Evolutionary conservation across 495 filamentous ascomycete species (phyloP), one percentile per base, ranked within the genome.

Genomic region (Aspergillus conjunctus): DNA sequence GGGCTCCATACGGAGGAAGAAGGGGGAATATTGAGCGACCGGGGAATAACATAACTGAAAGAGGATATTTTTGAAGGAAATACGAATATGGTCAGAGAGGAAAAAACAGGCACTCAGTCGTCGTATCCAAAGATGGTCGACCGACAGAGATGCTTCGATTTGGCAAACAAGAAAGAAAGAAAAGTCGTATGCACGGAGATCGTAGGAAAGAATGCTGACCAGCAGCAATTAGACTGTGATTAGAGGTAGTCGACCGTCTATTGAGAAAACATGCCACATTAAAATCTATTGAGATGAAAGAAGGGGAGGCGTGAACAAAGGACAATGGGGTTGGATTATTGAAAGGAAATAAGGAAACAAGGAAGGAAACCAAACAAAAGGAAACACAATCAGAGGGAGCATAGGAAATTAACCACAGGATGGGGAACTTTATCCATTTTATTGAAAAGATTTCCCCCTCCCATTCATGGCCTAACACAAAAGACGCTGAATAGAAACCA

Each of bases 1-100:
- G 76, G 33, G 73, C 73, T 17, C 75, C 76, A 53, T 80, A 80
- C 26, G 76, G 75, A 31, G 77, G 77, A 12, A 79, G 77, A 6
- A 80, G 60, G 11, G 77, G 76, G 39, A 78, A 79, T 48, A 77
- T 73, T 7, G 72, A 66, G 34, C 71, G 66, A 31, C 63, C 67
- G 0, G 74, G 64, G 54, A 77, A 74, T 14, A 72, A 7, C 73
- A 78, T 78, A 12, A 15, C 59, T 61, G 43, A 57, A 39, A 22
- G 31, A 10, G 15, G 9, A 22, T 26, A 26, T 26, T 26, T 26
- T 26, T 26, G 26, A 18, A 43, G 37, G 45, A 51, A 34, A 43
- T 54, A 46, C 31, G 21, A 14, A 31, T 33, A 5, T 15, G 17
- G 0, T 14, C 39, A 41, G 43, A 39, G 37, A 45, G 39, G 33